phyloP scores from a whole-genome alignment of 2,329 filamentous ascomycete species.

The Bisporella sp. region DNA sequence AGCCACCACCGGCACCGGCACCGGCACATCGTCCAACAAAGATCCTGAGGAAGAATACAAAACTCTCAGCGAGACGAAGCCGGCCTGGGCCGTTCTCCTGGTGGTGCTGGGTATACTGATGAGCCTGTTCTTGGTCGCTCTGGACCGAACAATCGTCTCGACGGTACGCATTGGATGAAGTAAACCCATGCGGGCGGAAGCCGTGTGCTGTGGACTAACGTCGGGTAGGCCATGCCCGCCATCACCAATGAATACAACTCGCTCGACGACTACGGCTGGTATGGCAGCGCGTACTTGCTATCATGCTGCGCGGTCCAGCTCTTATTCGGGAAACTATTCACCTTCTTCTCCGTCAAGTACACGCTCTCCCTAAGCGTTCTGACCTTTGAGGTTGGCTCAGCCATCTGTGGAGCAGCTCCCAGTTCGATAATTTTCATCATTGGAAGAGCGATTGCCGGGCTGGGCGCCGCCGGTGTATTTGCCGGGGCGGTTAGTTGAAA shows the following conservation, averaged over 20 bases:
- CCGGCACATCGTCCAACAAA: too few species aligned
- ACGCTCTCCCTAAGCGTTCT: constrained; percentile 18
- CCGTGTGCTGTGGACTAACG: too few species aligned
- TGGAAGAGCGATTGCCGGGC: constrained; percentile 26
- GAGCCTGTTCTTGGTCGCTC: constrained; percentile 23
- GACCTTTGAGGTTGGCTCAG: constrained; percentile 27
- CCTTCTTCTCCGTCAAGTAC: constrained; percentile 19
- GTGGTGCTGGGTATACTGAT: constrained; percentile 24
- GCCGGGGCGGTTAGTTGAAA: constrained; percentile 18
- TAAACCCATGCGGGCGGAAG: too few species aligned
- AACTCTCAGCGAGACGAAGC: too few species aligned
- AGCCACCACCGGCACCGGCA: too few species aligned
- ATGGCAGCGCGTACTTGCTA: constrained; percentile 29
- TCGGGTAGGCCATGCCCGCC: constrained; percentile 28
- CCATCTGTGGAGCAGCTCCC: constrained; percentile 26
- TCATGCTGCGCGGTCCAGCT: constrained; percentile 22
- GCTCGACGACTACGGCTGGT: constrained; percentile 31
- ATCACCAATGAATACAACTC: constrained; percentile 31
- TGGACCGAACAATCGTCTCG: constrained; percentile 20
- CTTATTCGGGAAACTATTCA: constrained; percentile 18
- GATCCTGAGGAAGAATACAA: too few species aligned
- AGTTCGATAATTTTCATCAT: constrained; percentile 26
- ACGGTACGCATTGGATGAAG: constrained; percentile 9
- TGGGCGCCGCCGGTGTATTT: constrained; percentile 26
- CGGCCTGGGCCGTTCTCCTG: constrained; percentile 18